These are phyloP conservation scores for Phaseolus coccineus DNA, from an alignment of 331 rosid species.

Conservation along the genomic window DNA sequence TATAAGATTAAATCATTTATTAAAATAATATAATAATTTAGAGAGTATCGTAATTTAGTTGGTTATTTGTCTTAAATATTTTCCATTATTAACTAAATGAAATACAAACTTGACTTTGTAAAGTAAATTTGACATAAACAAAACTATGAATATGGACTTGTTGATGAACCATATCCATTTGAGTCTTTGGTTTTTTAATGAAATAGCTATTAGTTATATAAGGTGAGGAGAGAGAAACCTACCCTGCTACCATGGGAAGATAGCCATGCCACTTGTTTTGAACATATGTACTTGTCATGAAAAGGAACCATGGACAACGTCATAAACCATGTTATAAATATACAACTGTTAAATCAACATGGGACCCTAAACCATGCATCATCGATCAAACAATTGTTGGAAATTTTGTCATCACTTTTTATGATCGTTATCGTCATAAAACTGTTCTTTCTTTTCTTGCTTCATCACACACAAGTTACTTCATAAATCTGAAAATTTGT, in stretches of 20 bases:
- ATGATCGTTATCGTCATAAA: background rate
- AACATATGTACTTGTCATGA: constrained; percentile 24
- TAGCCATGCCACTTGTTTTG: constrained; percentile 49
- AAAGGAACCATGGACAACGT: constrained; percentile 15
- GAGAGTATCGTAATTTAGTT: no score
- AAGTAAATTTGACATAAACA: no score
- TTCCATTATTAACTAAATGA: no score
- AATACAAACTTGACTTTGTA: no score
- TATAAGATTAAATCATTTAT: no score
- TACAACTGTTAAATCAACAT: background rate
- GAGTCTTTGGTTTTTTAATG: background rate
- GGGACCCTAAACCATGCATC: constrained; percentile 22
- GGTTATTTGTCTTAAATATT: no score
- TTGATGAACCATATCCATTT: background rate
- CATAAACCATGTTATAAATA: constrained; percentile 2
- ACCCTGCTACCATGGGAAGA: constrained; percentile 28
- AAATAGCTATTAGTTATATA: background rate
- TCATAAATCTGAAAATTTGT: background rate
- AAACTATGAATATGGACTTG: no score
- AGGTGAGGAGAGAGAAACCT: constrained; percentile 21
- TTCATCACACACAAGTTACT: background rate
- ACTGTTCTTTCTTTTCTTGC: background rate
- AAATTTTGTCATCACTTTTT: background rate
- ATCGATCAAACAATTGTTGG: background rate
- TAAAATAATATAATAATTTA: no score